Conservation (phyloP, 345 rosid species). For the Theobroma cacao region DNA sequence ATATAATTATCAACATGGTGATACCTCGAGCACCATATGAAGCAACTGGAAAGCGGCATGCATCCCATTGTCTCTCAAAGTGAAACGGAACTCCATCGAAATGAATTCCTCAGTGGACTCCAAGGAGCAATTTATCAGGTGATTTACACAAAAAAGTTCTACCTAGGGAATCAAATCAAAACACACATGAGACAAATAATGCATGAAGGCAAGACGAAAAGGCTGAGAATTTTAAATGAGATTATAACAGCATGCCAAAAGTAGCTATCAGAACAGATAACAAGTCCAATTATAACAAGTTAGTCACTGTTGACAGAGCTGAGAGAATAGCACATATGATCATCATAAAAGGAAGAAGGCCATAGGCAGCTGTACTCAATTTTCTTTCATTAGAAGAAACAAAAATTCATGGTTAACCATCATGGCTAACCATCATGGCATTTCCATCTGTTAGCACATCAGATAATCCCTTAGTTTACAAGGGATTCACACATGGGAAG, state of each 20-base stretch:
- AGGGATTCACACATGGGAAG: too few species aligned
- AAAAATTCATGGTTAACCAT: too few species aligned
- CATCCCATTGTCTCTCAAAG: constrained; percentile 98
- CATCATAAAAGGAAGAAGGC: background rate
- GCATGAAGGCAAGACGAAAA: background rate
- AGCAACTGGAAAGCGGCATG: constrained; percentile 96
- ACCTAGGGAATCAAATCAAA: constrained; percentile 47
- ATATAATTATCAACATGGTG: background rate
- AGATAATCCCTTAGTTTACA: too few species aligned
- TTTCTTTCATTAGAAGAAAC: background rate
- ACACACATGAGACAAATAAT: constrained; percentile 1
- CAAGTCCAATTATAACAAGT: background rate
- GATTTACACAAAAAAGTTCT: constrained; percentile 98
- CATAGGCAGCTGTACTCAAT: constrained; percentile 8
- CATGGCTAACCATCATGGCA: background rate
- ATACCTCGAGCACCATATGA: constrained; percentile 99
- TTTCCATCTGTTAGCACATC: too few species aligned
- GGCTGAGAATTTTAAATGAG: background rate
- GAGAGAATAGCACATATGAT: background rate
- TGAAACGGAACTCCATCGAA: constrained; percentile 98
- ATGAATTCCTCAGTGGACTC: constrained; percentile 99
- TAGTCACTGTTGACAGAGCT: background rate
- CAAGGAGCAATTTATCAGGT: constrained; percentile 95
- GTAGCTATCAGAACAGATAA: background rate
- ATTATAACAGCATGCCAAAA: background rate